These are phyloP conservation scores for Closterium sp. DNA, from an alignment of 139 green algal genomes.

Conservation along the genomic window DNA sequence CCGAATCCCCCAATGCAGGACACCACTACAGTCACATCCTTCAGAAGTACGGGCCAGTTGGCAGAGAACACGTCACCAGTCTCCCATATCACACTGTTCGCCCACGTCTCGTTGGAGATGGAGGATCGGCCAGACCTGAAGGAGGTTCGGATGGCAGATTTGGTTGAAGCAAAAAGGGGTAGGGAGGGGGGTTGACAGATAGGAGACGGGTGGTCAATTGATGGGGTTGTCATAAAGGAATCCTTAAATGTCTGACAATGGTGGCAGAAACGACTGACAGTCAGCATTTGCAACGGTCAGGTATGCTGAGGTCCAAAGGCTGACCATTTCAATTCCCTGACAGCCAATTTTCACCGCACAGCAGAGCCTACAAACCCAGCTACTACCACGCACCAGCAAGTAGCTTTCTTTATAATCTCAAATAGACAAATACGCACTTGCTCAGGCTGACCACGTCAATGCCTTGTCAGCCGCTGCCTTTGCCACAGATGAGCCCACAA, in stretches of 20 bases:
- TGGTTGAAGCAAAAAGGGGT: background rate
- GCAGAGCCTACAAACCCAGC: too few species aligned
- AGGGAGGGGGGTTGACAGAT: too few species aligned
- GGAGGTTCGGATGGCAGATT: background rate
- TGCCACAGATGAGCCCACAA: slow-evolving; percentile 24
- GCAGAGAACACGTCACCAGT: slow-evolving; percentile 30
- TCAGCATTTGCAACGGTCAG: too few species aligned
- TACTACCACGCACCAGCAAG: slow-evolving; percentile 30
- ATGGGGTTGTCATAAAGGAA: too few species aligned
- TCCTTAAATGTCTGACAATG: background rate
- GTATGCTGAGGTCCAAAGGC: too few species aligned
- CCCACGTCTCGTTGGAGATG: background rate
- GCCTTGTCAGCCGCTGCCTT: slow-evolving; percentile 3
- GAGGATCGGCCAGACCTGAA: background rate
- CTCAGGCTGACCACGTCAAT: slow-evolving; percentile 43
- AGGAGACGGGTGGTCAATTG: too few species aligned
- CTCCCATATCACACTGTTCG: background rate
- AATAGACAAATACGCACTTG: too few species aligned
- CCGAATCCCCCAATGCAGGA: slow-evolving; percentile 55
- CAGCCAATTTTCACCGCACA: too few species aligned
- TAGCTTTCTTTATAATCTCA: too few species aligned
- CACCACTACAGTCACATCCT: slow-evolving; percentile 24
- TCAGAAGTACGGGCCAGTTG: slow-evolving; percentile 16
- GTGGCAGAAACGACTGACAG: background rate
- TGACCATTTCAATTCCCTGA: slow-evolving; percentile 35